Evolutionary conservation across 306 rosid genomes (phyloP), one percentile per base, ranked within the genome.

Genomic region (Acacia crassicarpa): DNA sequence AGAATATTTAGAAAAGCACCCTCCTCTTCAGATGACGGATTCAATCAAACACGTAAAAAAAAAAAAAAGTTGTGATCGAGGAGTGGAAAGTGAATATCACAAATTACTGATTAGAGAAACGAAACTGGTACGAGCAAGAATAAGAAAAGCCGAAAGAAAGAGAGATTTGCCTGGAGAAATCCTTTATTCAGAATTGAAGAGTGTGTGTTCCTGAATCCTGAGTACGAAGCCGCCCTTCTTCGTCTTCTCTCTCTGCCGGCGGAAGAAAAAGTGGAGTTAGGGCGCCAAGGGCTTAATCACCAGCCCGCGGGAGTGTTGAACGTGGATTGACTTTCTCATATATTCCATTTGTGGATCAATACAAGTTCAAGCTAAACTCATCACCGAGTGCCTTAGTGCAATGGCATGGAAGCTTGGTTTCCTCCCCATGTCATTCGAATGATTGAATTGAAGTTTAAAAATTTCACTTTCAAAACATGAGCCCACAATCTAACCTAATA

Each of bases 91-190:
- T 5, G 56, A 16, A 49, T 49, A 16, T 49, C 56, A 17, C n/a
- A 16, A 15, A 17, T 77, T 16, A 25, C 48, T 65, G 62, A 61
- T 69, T 46, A 43, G 69, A 74, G 16, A 53, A 61, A 76, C 17
- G 35, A 76, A 78, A 70, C 54, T 23, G 65, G 35, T 23, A 27
- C 22, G 11, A 1, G 22, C 14, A 19, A 35, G 20, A 72, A 41
- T 65, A 87, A 80, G 35, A 32, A 32, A 32, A 32, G 35, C 35
- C 35, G 35, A 32, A 32, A 32, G 84, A 81, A 81, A 67, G 68
- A n/a, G 90, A 77, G 88, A 83, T 87, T 73, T 84, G 73, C 71
- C 85, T 74, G 77, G 5, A 41, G 40, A 80, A 77, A 58, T 62
- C 74, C 65, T 62, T 62, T 49, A 15, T 32, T 32, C 35, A 32